phyloP scores from a whole-genome alignment of 1,139 yeast species.

The Suhomyces bokatorum region DNA sequence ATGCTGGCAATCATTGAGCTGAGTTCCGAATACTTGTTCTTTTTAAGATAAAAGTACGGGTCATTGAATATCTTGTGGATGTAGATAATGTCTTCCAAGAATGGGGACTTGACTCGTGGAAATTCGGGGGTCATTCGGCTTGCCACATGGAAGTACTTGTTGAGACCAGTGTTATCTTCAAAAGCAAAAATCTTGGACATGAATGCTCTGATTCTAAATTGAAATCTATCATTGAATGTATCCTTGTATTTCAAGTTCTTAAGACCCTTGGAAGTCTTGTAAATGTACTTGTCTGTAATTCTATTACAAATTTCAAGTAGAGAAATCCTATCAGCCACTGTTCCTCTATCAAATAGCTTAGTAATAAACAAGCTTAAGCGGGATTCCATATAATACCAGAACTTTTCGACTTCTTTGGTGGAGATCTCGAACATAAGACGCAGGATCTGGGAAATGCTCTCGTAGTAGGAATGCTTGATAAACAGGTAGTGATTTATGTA shows the following conservation, averaged over 20 bases:
- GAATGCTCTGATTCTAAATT: slow-evolving; percentile 38
- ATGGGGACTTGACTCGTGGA: slow-evolving; percentile 23
- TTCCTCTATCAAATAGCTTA: slow-evolving; percentile 29
- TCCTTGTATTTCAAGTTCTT: slow-evolving; percentile 38
- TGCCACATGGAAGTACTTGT: slow-evolving; percentile 40
- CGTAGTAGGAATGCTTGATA: slow-evolving; percentile 27
- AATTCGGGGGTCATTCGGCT: slow-evolving; percentile 29
- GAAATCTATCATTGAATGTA: slow-evolving; percentile 40
- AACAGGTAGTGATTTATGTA: slow-evolving; percentile 14
- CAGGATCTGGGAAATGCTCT: slow-evolving; percentile 23
- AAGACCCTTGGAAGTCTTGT: slow-evolving; percentile 21
- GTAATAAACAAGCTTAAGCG: slow-evolving; percentile 24
- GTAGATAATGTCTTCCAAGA: slow-evolving; percentile 36
- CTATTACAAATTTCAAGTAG: slow-evolving; percentile 42
- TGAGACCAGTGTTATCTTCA: slow-evolving; percentile 50
- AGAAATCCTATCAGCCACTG: slow-evolving; percentile 40
- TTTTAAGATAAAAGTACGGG: slow-evolving; percentile 36
- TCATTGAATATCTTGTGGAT: slow-evolving; percentile 37
- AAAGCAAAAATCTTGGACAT: slow-evolving; percentile 36
- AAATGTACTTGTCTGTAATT: slow-evolving; percentile 35
- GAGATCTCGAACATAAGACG: slow-evolving; percentile 25
- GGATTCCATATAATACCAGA: slow-evolving; percentile 43
- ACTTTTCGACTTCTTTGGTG: slow-evolving; percentile 23
- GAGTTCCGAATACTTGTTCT: slow-evolving; percentile 24
- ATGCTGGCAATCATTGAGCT: slow-evolving; percentile 26